phyloP scores from a whole-genome alignment of 176 grass and related monocot genomes.

The Oryza rufipogon region DNA sequence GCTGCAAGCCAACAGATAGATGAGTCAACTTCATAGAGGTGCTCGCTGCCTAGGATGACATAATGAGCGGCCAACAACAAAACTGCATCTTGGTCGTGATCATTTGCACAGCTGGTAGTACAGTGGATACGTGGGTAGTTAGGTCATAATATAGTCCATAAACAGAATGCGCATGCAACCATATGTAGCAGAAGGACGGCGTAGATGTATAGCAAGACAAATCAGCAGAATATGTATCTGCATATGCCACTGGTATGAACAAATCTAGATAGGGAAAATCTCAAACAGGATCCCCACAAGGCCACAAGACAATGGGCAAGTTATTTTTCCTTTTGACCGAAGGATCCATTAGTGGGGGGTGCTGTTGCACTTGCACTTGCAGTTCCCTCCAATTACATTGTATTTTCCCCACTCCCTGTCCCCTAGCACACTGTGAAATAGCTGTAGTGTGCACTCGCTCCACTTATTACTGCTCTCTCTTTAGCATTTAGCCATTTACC shows the following conservation, averaged over 20 bases:
- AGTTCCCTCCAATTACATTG: slow-evolving; percentile 42
- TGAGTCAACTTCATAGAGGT: slow-evolving; percentile 60
- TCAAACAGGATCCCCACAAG: slow-evolving; percentile 51
- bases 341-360: slow-evolving; percentile 28
- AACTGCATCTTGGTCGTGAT: slow-evolving; percentile 50
- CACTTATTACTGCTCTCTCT: slow-evolving; percentile 41
- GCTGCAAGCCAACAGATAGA: slow-evolving; percentile 33
- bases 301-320: slow-evolving; percentile 40
- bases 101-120: slow-evolving; percentile 33
- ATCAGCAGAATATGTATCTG: slow-evolving; percentile 39
- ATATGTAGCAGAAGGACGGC: slow-evolving; percentile 24
- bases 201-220: slow-evolving; percentile 42
- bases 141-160: slow-evolving; percentile 45
- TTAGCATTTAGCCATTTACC: slow-evolving; percentile 39
- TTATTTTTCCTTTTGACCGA: slow-evolving; percentile 42
- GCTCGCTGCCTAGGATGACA: slow-evolving; percentile 61
- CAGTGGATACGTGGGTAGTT: slow-evolving; percentile 47
- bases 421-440: slow-evolving; percentile 40
- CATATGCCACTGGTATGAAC: slow-evolving; percentile 46
- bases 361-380: slow-evolving; percentile 60
- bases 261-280: slow-evolving; percentile 51
- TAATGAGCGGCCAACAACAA: slow-evolving; percentile 56
- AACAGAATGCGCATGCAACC: slow-evolving; percentile 36
- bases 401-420: slow-evolving; percentile 43
- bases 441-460: slow-evolving; percentile 46